Evolutionary conservation across 1,284 basidiomycete species (phyloP).

Genomic region (Heliocybe sulcata): DNA sequence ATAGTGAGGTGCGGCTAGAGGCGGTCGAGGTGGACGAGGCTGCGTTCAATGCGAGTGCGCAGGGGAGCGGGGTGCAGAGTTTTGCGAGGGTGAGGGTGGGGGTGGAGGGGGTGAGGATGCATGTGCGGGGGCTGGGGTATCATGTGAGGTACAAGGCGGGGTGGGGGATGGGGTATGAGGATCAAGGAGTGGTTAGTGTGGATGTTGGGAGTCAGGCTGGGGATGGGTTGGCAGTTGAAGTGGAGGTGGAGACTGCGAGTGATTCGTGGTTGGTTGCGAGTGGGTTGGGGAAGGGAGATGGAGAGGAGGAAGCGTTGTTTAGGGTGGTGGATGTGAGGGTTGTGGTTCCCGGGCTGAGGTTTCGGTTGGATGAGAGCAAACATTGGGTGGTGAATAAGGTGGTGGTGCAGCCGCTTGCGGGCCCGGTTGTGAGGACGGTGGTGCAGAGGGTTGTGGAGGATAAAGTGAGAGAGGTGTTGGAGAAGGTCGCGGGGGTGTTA

Average conservation of each 20-base stretch:
- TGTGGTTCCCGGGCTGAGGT: constrained; percentile 27
- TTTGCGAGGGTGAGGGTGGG: constrained; percentile 18
- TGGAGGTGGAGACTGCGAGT: constrained; percentile 35
- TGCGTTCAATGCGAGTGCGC: constrained; percentile 2
- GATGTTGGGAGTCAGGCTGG: constrained; percentile 21
- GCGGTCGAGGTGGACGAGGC: constrained; percentile 14
- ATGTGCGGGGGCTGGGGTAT: constrained; percentile 39
- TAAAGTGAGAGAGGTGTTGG: constrained; percentile 24
- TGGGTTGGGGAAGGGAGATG: constrained; percentile 4
- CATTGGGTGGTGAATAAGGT: constrained; percentile 44
- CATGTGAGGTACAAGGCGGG: constrained; percentile 30
- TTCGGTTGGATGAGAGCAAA: constrained; percentile 30
- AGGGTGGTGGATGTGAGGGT: constrained; percentile 29
- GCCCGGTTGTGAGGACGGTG: constrained; percentile 24
- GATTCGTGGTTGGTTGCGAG: constrained; percentile 8
- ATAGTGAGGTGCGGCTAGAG: constrained; percentile 33
- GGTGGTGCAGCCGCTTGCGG: constrained; percentile 38
- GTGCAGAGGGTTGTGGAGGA: constrained; percentile 20
- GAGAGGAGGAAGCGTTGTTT: constrained; percentile 25
- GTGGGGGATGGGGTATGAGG: constrained; percentile 28
- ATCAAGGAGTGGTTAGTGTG: constrained; percentile 38
- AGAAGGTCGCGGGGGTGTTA: constrained; percentile 20
- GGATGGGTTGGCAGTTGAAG: constrained; percentile 20
- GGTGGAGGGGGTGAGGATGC: constrained; percentile 25
- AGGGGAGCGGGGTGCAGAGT: neutral